Conservation (phyloP, 192 early-diverging fungal genomes). For the Paraglomus brasilianum region DNA sequence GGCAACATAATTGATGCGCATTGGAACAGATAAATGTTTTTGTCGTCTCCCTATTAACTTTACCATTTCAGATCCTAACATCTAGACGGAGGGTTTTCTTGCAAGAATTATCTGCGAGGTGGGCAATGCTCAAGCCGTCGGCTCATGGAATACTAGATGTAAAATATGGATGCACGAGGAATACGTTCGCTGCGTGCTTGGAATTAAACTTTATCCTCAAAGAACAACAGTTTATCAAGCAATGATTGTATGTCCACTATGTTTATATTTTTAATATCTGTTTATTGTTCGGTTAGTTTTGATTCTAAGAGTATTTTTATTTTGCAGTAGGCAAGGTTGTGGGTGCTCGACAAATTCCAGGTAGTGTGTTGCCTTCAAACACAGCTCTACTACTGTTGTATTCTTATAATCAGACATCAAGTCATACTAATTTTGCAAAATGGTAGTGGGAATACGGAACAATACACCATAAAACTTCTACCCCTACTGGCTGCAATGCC, state of each 20-base stretch:
- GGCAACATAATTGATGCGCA: too few species aligned
- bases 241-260: conserved; percentile 22
- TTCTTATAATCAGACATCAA: too few species aligned
- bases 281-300: conserved; percentile 19
- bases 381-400: neutral
- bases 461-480: too few species aligned
- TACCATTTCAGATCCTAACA: neutral
- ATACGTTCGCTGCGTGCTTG: conserved; percentile 14
- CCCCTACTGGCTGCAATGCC: too few species aligned
- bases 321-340: conserved; percentile 4
- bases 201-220: conserved; percentile 18
- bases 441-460: too few species aligned
- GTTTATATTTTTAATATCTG: neutral
- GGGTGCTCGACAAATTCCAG: neutral
- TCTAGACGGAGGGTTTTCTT: conserved; percentile 3
- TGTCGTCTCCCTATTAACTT: too few species aligned
- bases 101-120: conserved; percentile 8
- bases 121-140: conserved; percentile 4
- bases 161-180: conserved; percentile 3
- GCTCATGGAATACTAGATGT: neutral
- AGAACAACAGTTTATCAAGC: neutral
- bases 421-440: too few species aligned
- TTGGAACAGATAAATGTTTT: too few species aligned
- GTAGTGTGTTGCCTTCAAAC: neutral
- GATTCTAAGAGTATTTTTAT: neutral